Evolutionary conservation across 1,139 yeast species (phyloP), one percentile per base, ranked within the genome.

Genomic region (Arxiozyma telluris): DNA sequence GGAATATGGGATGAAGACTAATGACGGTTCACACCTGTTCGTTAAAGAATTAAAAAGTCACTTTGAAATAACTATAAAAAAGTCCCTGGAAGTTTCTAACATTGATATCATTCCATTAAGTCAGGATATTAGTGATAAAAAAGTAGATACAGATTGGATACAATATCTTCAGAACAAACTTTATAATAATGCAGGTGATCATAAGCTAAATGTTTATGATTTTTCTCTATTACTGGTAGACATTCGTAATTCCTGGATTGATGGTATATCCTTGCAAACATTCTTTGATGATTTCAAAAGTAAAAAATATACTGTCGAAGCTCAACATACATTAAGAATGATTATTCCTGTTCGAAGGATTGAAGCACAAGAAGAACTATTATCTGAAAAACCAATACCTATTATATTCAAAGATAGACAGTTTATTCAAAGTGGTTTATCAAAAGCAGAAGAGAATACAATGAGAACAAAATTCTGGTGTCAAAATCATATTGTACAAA

Each of bases 401-500:
- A 83, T 88, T 34, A 71, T 90, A 47, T 63, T 66, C n/a, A 69
- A 86, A 45, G 80, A 82, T 49, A 82, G 83, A 56, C 96, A 90
- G 69, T 87, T 83, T 64, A 75, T 89, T 21, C 85, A 84, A 61
- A 78, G 81, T 51, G 78, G 76, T 52, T 65, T 82, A 34, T 72
- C 81, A 0, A 78, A 70, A 61, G 84, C 78, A 54, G 87, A 79
- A 55, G 75, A 71, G 59, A 66, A 59, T 47, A 76, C 72, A 52
- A 77, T 82, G 70, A 76, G 81, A 56, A 83, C 82, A 58, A 72
- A 80, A 7, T 93, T 90, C 67, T 93, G 98, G 98, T 78, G 86
- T 55, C 73, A 96, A 54, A 82, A 85, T 54, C 75, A 77, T 54
- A 67, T 93, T 1, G 71, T 93, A 53, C 76, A 77, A 47, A 73